Conservation (phyloP, 2,329 filamentous ascomycete species). For the Grosmannia huntii region DNA sequence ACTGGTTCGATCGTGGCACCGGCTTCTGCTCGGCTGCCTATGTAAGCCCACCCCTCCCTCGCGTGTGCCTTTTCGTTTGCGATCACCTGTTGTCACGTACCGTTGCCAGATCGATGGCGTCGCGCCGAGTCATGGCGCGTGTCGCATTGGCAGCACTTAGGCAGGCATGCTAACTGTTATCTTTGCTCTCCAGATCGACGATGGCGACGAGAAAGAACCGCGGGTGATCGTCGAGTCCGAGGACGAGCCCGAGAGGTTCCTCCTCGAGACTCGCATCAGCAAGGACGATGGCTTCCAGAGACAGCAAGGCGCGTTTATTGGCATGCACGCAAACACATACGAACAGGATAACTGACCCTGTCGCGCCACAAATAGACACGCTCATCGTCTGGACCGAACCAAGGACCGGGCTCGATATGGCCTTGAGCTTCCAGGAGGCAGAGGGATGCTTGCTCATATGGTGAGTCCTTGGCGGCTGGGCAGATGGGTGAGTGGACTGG, state of each 20-base stretch:
- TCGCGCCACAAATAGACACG: slow-evolving; percentile 51
- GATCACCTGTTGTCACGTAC: neutral
- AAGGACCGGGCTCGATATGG: slow-evolving; percentile 80
- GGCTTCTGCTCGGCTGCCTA: slow-evolving; percentile 81
- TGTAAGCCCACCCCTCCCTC: slow-evolving; percentile 44
- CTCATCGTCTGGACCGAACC: slow-evolving; percentile 96
- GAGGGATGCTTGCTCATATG: slow-evolving; percentile 90
- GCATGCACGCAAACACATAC: neutral
- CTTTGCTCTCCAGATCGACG: slow-evolving; percentile 32
- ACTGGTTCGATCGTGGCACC: slow-evolving; percentile 97
- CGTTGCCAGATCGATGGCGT: neutral
- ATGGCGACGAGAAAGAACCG: slow-evolving; percentile 60
- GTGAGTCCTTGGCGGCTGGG: slow-evolving; percentile 31
- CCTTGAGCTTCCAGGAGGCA: slow-evolving; percentile 92
- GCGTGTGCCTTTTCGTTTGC: neutral
- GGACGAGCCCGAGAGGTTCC: slow-evolving; percentile 69
- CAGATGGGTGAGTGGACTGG: neutral
- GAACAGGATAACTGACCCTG: neutral
- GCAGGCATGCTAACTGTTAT: neutral
- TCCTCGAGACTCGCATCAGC: slow-evolving; percentile 80
- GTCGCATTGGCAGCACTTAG: too few relatives aligned
- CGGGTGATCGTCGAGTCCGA: slow-evolving; percentile 87
- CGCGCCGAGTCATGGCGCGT: neutral
- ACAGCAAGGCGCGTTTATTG: slow-evolving; percentile 60
- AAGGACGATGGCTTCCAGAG: slow-evolving; percentile 97